A percentile compares a stretch with the other conserved stretches of the same genome.
Conservation (phyloP, 163 green algal genomes). For the Trebouxiophyceae sp. region DNA sequence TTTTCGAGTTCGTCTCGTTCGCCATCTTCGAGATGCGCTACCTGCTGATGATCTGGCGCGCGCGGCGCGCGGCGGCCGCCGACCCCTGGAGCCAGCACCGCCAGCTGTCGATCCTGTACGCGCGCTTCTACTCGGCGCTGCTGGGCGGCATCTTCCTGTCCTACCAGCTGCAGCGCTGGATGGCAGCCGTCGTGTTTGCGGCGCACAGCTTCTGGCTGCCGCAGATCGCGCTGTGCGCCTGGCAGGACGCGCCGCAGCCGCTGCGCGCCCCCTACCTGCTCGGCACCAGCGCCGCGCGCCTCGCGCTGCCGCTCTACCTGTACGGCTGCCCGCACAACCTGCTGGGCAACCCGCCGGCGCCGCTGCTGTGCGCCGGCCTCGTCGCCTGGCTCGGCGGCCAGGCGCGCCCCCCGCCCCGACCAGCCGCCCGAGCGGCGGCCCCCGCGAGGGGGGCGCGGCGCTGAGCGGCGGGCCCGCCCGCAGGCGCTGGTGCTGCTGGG, state of each 20-base stretch:
- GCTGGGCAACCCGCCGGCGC: constrained; percentile 37
- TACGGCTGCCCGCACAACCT: constrained; percentile 76
- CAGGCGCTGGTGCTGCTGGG: constrained; percentile 49
- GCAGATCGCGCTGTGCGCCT: constrained; percentile 67
- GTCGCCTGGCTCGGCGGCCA: constrained; percentile 30
- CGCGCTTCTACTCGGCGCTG: constrained; percentile 63
- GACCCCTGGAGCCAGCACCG: constrained; percentile 49
- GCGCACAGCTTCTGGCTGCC: constrained; percentile 79
- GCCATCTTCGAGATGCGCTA: constrained; percentile 80
- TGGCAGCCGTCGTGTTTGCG: constrained; percentile 47
- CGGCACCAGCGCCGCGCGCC: constrained; percentile 50
- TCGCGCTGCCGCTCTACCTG: constrained; percentile 72
- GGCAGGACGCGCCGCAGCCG: constrained; percentile 46
- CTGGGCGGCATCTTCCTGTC: constrained; percentile 45
- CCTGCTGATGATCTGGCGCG: constrained; percentile 70
- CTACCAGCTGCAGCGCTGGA: constrained; percentile 43
- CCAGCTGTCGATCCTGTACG: constrained; percentile 71
- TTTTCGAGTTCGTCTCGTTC: constrained; percentile 67
- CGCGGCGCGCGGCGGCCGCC: constrained; percentile 30
- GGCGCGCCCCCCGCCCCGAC: too few species aligned
- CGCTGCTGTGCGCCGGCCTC: constrained; percentile 24
- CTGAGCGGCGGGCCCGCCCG: too few species aligned
- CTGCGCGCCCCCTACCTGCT: constrained; percentile 58
- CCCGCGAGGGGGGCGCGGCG: too few species aligned
- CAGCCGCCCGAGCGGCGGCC: too few species aligned